Evolutionary conservation across 148 eudicot genomes (phyloP).

Genomic region (Heliamphora exappendiculata): DNA sequence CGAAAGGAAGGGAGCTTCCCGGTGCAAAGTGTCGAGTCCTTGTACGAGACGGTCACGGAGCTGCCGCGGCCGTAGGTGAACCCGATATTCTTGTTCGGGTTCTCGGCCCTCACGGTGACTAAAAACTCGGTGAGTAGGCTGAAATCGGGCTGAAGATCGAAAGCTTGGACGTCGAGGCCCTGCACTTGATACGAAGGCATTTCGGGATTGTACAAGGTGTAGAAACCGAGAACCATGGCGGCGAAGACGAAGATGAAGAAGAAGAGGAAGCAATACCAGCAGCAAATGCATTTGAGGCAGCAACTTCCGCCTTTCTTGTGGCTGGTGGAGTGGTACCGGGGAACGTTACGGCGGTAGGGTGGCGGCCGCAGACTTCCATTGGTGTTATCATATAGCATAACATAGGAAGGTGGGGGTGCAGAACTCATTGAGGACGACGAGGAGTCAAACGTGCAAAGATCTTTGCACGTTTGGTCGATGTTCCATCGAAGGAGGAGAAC

Average conservation of each 20-base stretch:
- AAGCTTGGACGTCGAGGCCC: constrained; percentile 29
- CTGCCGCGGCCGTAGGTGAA: constrained; percentile 32
- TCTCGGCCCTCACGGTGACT: constrained; percentile 34
- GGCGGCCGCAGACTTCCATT: constrained; percentile 25
- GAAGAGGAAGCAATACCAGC: constrained; percentile 40
- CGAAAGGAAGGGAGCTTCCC: constrained; percentile 44
- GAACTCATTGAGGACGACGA: constrained; percentile 19
- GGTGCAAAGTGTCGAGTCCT: constrained; percentile 24
- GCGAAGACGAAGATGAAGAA: constrained; percentile 20
- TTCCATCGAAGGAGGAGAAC: constrained; percentile 11
- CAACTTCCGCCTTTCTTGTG: constrained; percentile 16
- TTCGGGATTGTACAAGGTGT: constrained; percentile 37
- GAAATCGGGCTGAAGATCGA: constrained; percentile 27
- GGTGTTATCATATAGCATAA: constrained; percentile 16
- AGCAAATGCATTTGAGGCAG: constrained; percentile 42
- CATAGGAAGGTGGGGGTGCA: constrained; percentile 32
- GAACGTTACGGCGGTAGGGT: constrained; percentile 22
- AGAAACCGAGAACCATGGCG: constrained; percentile 14
- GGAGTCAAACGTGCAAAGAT: background rate
- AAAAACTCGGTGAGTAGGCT: constrained; percentile 25
- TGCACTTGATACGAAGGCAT: constrained; percentile 39
- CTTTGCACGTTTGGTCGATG: constrained; percentile 4
- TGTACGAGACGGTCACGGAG: constrained; percentile 23
- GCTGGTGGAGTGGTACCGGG: constrained; percentile 18
- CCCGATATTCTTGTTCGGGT: constrained; percentile 39